Percentiles rank a stretch among this genome's conserved stretches.
phyloP scores from a whole-genome alignment of 495 filamentous ascomycete species.

The Penicillium pancosmium region DNA sequence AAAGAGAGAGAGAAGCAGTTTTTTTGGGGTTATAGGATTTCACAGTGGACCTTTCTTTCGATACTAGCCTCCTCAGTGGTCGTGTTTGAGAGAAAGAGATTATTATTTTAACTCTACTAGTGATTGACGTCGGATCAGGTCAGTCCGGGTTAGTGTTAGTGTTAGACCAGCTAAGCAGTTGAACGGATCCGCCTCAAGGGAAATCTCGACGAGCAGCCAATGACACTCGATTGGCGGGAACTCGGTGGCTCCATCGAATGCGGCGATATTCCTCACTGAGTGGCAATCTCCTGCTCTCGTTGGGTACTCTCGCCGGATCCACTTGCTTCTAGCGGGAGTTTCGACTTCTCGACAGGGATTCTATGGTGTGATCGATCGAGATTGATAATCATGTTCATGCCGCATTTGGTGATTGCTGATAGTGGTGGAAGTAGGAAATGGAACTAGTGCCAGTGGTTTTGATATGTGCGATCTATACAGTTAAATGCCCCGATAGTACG shows the following conservation, averaged over 20 bases:
- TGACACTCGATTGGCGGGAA: background rate
- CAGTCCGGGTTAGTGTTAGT: background rate
- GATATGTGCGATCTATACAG: constrained; percentile 6
- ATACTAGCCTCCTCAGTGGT: no score
- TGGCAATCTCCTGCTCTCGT: background rate
- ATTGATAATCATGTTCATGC: constrained; percentile 1
- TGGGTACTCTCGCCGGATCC: constrained; percentile 1
- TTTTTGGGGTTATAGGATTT: constrained; percentile 1
- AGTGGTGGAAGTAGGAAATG: no score
- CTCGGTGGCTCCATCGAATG: background rate
- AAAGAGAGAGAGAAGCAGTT: background rate
- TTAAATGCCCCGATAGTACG: background rate
- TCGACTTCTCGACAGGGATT: background rate
- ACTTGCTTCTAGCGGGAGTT: constrained; percentile 3
- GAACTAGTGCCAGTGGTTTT: background rate
- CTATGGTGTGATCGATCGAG: constrained; percentile 6
- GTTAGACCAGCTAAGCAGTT: background rate
- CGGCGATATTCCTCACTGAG: constrained; percentile 4
- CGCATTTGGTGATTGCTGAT: background rate
- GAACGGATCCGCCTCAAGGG: background rate
- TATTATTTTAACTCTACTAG: no score
- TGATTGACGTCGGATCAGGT: constrained; percentile 10
- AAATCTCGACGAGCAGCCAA: constrained; percentile 16
- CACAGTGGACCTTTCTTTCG: background rate
- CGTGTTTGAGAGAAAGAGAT: no score